Evolutionary conservation across 2,329 filamentous ascomycete genomes (phyloP), one percentile per base, ranked within the genome.

Genomic region (Penicillium sp.): DNA sequence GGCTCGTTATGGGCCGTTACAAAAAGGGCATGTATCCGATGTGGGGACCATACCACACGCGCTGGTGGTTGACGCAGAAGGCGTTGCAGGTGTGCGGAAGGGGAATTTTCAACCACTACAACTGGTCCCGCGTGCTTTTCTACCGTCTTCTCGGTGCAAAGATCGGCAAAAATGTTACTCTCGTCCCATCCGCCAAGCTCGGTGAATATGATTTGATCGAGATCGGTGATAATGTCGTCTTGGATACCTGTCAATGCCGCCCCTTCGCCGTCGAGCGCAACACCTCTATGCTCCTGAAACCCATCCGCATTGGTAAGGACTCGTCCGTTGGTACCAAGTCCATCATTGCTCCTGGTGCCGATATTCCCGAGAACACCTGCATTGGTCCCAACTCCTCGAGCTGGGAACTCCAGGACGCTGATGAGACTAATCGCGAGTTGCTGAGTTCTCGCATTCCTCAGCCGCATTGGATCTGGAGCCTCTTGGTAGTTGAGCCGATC

Each of bases 1-100:
- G 81, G 81, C 40, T 78, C 5, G 69, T 83, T 46, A 78, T 83
- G 38, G 81, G 81, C 10, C 74, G 74, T 1, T 78, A 81, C 61
- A 71, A 69, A 31, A 74, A 80, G 60, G 81, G 81, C 0, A 62
- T 81, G 2, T 82, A 79, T 57, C 80, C 81, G 2, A 84, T 84
- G 81, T 84, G 81, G 81, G 80, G 79, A 1, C 54, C 63, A 1
- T 83, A 83, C 58, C 81, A 83, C 61, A 82, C 79, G 0, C 72
- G 79, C 8, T 84, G 81, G 81, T 84, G 81, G 81, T 57, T 83
- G 48, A 75, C 77, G 1, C 76, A 83, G 61, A 83, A 83, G 67
- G 75, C 76, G 18, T 69, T 79, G 3, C 71, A 73, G 31, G 67
- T 82, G 11, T 74, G 73, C 50, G 81, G 80, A 14, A 73, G 70